These are phyloP conservation scores for Dentipellis sp. DNA, from an alignment of 768 basidiomycete genomes.

Conservation along the genomic window DNA sequence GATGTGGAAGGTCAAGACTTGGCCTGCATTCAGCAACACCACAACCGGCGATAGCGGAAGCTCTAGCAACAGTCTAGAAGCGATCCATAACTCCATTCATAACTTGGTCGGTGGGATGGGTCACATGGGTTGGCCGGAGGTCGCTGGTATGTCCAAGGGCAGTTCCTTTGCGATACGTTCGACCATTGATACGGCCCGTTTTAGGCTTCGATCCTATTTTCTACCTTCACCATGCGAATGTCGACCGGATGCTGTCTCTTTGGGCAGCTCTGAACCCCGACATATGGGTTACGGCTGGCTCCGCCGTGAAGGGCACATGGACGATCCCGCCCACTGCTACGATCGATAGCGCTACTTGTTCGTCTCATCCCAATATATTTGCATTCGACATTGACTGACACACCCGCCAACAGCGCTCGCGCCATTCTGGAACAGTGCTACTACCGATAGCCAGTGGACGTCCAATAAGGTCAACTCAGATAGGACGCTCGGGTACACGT, in stretches of 20 bases:
- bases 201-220: conserved; percentile 45
- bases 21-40: conserved; percentile 40
- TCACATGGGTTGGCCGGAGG: conserved; percentile 11
- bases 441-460: conserved; percentile 30
- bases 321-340: conserved; percentile 1
- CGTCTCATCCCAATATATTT: not conserved
- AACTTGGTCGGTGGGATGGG: conserved; percentile 12
- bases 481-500: conserved; percentile 32
- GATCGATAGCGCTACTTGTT: conserved; percentile 5
- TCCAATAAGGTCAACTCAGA: conserved; percentile 24
- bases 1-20: conserved; percentile 28
- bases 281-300: conserved; percentile 27
- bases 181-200: too few species aligned
- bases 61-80: conserved; percentile 37
- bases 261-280: conserved; percentile 38
- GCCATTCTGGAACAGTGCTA: conserved; percentile 35
- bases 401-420: conserved; percentile 25
- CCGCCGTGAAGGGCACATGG: conserved; percentile 9
- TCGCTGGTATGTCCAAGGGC: conserved; percentile 35
- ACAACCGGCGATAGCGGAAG: conserved; percentile 27
- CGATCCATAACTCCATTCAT: conserved; percentile 42
- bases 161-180: conserved; percentile 16
- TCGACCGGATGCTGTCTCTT: conserved; percentile 42
- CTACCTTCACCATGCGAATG: conserved; percentile 44
- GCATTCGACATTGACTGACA: not conserved